Percentiles rank a stretch among this genome's conserved stretches.
Conservation (phyloP, 495 filamentous ascomycete genomes). For the Aspergillus nanangensis region DNA sequence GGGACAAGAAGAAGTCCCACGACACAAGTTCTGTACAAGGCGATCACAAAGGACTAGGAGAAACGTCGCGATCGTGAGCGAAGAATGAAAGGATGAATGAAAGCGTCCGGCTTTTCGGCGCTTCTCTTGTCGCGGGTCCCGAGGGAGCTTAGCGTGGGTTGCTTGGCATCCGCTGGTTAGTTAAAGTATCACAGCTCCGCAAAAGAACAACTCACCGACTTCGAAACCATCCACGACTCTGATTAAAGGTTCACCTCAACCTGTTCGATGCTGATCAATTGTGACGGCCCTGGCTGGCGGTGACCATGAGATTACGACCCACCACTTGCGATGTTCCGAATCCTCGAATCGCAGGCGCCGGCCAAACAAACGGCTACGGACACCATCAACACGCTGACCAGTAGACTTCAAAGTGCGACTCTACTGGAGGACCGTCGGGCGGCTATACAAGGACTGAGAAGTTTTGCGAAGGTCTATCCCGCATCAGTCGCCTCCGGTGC, state of each 20-base stretch:
- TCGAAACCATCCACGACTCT: background rate
- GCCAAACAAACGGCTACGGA: slow-evolving; percentile 94
- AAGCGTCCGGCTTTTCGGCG: slow-evolving; percentile 10
- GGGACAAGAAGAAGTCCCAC: no score
- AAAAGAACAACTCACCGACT: slow-evolving; percentile 18
- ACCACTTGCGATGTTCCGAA: slow-evolving; percentile 69
- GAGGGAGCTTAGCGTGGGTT: slow-evolving; percentile 5
- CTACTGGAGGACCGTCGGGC: slow-evolving; percentile 90
- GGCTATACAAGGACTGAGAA: slow-evolving; percentile 86
- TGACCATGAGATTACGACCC: slow-evolving; percentile 44
- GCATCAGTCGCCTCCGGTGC: slow-evolving; percentile 94
- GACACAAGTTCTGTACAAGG: no score
- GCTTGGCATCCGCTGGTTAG: background rate
- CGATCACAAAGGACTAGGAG: background rate
- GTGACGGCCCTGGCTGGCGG: slow-evolving; percentile 24
- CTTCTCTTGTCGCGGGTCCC: slow-evolving; percentile 26
- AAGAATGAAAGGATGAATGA: background rate
- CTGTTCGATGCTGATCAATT: slow-evolving; percentile 28
- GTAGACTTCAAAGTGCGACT: slow-evolving; percentile 79
- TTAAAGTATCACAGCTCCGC: slow-evolving; percentile 5
- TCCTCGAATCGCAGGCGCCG: slow-evolving; percentile 78
- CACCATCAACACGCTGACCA: slow-evolving; percentile 84
- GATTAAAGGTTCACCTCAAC: background rate
- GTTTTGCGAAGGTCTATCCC: slow-evolving; percentile 93
- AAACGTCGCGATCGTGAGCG: background rate